Base-by-base conservation (phyloP, 108 stramenopile genomes). In the Nitzschia sp. region DNA sequence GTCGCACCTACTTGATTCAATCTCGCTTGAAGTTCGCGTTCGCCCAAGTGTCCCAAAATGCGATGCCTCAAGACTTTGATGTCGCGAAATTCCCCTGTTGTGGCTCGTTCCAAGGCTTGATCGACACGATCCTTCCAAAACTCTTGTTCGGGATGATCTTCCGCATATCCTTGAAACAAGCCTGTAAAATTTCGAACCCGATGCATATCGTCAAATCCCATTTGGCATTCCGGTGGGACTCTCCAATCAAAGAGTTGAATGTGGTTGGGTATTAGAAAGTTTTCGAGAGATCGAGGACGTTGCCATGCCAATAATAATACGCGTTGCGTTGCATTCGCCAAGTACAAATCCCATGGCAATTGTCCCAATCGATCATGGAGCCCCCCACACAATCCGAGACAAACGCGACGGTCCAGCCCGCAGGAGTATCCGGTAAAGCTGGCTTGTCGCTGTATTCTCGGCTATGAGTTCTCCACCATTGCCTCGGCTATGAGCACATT, bases 301-400 rank as follows among this genome's bases (percentile, higher is more conserved):
- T 86, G 78, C 94, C 94, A 95, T 21, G 76, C 33, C 1, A 95
- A 61, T 31, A 95, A 67, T 24, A 90, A 61, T 2, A 95, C 75
- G 0, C 94, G 84, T 11, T 84, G 68, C 2, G 86, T 86, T 51
- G 87, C 82, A 72, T 90, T 84, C 3, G 91, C 94, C 28, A 92
- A 54, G 77, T 90, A 92, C 13, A 95, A 49, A 68, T 92, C 90
- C 72, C 81, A 89, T 17, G 94, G 90, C 54, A 95, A 80, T 59
- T 92, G 89, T 66, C 91, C 90, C 4, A 95, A 34, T 25, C 94
- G 80, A 83, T 95, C 94, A 18, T 91, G 81, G n/a, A 90, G 74
- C 6, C 94, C 94, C 18, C 94, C 94, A 58, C 94, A 95, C 0
- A 79, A 32, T 23, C 88, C 88, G 24, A 79, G 29, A 64, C 91